Evolutionary conservation across 1,284 basidiomycete genomes (phyloP), one percentile per base, ranked within the genome.

Genomic region (Boletus smithii): DNA sequence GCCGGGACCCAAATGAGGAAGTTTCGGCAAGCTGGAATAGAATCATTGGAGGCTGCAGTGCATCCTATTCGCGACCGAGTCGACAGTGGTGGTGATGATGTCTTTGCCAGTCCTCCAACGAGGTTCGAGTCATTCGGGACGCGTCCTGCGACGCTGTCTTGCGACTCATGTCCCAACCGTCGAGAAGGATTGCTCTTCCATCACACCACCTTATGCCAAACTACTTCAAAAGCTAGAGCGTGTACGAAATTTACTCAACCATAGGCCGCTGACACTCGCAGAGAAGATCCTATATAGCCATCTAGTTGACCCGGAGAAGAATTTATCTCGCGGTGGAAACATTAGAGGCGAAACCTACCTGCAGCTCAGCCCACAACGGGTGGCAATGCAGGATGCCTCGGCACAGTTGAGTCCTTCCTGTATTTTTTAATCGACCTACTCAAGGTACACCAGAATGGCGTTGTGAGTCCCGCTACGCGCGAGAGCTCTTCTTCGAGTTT

Each of bases 241-340:
- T 44, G 91, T 95, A 46, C 83, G 89, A 48, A 67, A 76, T 42
- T 71, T 90, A 42, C 75, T 98, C 58, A 76, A 77, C 51, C 68
- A 73, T 53, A 73, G 83, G 47, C 89, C 90, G 16, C 73, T 99
- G 50, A 95, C 95, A 1, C 77, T 99, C 14, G 89, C 95, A 22
- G 97, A 99, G 72, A 99, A 99, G 79, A 97, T 99, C 42, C 77
- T 99, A 37, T 99, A 97, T 70, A 87, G 92, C 59, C 97, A 99
- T 71, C 73, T 99, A 45, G 70, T 82, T 56, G 83, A 95, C 55
- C 91, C 93, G 8, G 80, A 86, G 54, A 81, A 83, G 57, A 83
- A 75, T 48, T 71, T 97, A 27, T 77, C 77, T 16, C 75, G 79
- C 42, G 81, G 81, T 41, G 81, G 82, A 18, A 78, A 73, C 48